A percentile compares a stretch with the other conserved stretches of the same genome.
Conservation (phyloP, 2,329 filamentous ascomycete species). For the Pseudogymnoascus sp. region DNA sequence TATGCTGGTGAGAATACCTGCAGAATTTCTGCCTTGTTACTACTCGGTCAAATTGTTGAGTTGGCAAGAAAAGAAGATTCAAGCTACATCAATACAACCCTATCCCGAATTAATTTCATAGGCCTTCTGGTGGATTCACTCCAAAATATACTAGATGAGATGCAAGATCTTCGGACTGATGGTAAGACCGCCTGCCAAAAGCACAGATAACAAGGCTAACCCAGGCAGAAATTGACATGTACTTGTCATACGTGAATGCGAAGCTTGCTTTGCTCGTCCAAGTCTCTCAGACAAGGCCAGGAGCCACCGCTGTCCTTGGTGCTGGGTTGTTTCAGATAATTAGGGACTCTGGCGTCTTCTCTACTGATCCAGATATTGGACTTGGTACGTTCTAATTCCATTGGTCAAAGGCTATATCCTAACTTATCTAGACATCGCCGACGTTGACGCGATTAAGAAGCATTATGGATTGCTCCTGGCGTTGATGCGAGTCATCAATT, state of each 20-base stretch:
- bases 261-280: conserved; percentile 76
- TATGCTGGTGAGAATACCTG: conserved; percentile 74
- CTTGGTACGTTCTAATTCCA: conserved; percentile 42
- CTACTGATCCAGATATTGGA: conserved; percentile 85
- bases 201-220: neutral
- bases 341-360: conserved; percentile 75
- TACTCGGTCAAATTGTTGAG: conserved; percentile 71
- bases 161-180: conserved; percentile 47
- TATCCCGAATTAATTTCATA: conserved; percentile 84
- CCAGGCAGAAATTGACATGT: conserved; percentile 29
- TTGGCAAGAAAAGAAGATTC: conserved; percentile 66
- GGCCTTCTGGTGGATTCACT: conserved; percentile 85
- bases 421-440: conserved; percentile 23
- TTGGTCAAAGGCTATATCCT: conserved; percentile 4
- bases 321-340: conserved; percentile 78
- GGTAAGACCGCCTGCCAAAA: conserved; percentile 36
- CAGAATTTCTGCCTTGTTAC: conserved; percentile 74
- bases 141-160: conserved; percentile 65
- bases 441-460: conserved; percentile 22
- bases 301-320: conserved; percentile 79
- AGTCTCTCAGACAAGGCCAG: conserved; percentile 73
- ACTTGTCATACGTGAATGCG: conserved; percentile 48
- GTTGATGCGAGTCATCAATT: conserved; percentile 72
- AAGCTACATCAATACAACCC: conserved; percentile 64
- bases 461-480: conserved; percentile 71